phyloP scores from a whole-genome alignment of 2,329 filamentous ascomycete genomes.

The Diaporthe sp. region DNA sequence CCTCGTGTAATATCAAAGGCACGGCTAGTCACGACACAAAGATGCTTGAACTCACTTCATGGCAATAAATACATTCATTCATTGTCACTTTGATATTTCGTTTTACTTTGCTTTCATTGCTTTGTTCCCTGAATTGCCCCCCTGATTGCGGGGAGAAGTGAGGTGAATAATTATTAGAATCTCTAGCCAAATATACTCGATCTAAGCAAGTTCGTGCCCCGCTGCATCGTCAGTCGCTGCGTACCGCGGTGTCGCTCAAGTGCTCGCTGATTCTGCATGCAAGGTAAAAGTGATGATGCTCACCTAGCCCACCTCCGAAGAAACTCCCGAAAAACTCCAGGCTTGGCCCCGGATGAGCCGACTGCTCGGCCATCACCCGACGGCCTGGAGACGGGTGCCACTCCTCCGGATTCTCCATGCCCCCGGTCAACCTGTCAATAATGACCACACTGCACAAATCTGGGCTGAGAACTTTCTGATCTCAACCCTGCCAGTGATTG shows the following conservation, averaged over 20 bases:
- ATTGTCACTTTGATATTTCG: too few relatives aligned
- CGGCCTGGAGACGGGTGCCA: conserved; percentile 3
- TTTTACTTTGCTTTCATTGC: too few relatives aligned
- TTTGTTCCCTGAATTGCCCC: too few relatives aligned
- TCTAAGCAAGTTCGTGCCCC: too few relatives aligned
- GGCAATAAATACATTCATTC: not conserved
- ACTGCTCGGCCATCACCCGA: conserved; percentile 28
- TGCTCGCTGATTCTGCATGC: conserved; percentile 16
- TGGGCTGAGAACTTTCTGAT: not conserved
- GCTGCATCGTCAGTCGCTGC: not conserved
- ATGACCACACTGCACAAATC: not conserved
- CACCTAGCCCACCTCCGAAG: conserved; percentile 16
- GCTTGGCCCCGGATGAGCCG: conserved; percentile 24
- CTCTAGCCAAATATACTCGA: too few relatives aligned
- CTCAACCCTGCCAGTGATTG: not conserved
- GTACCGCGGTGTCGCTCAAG: not conserved
- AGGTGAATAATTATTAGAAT: too few relatives aligned
- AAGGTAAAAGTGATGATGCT: not conserved
- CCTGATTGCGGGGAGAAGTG: too few relatives aligned
- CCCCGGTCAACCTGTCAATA: not conserved
- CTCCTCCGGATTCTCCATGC: conserved; percentile 3
- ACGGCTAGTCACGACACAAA: not conserved
- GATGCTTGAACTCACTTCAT: not conserved
- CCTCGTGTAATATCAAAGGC: not conserved
- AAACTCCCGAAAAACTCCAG: conserved; percentile 28